phyloP scores from a whole-genome alignment of 176 grass and related monocot genomes.

The Zea luxurians region DNA sequence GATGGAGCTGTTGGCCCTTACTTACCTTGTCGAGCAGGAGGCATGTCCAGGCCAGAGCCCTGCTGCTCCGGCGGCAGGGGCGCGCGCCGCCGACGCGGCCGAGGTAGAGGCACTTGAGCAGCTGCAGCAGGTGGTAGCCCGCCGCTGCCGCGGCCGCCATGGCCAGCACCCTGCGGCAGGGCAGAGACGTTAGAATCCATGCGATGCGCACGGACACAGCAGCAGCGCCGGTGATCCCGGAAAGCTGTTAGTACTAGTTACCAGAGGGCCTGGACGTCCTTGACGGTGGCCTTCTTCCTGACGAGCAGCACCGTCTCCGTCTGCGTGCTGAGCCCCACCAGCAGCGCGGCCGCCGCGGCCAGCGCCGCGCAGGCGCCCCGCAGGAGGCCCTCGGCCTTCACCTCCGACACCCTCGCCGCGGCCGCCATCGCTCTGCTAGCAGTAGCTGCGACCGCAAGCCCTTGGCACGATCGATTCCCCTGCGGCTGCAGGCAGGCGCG shows the following conservation, averaged over 20 bases:
- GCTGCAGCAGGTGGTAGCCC: constrained; percentile 80
- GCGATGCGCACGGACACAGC: too few species aligned
- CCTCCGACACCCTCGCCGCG: constrained; percentile 30
- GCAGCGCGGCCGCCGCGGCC: constrained; percentile 56
- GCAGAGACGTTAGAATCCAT: too few species aligned
- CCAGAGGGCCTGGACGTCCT: constrained; percentile 77
- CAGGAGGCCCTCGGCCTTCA: constrained; percentile 55
- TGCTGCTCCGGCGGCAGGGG: constrained; percentile 37
- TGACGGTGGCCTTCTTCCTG: constrained; percentile 60
- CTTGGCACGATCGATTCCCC: background rate
- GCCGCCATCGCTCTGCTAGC: background rate
- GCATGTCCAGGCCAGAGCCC: constrained; percentile 55
- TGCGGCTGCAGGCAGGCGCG: background rate
- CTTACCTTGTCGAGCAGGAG: constrained; percentile 81
- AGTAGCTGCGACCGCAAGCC: too few species aligned
- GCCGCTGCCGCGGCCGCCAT: constrained; percentile 44
- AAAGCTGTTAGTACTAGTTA: background rate
- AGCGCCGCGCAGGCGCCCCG: constrained; percentile 52
- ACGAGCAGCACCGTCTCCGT: constrained; percentile 69
- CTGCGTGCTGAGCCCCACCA: constrained; percentile 66
- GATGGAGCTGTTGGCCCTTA: too few species aligned
- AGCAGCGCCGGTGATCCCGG: too few species aligned
- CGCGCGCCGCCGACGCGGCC: constrained; percentile 34
- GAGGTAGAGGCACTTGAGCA: constrained; percentile 62
- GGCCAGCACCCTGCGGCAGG: constrained; percentile 36